phyloP scores from a whole-genome alignment of 2,329 filamentous ascomycete species.

The Colletotrichum sp. region DNA sequence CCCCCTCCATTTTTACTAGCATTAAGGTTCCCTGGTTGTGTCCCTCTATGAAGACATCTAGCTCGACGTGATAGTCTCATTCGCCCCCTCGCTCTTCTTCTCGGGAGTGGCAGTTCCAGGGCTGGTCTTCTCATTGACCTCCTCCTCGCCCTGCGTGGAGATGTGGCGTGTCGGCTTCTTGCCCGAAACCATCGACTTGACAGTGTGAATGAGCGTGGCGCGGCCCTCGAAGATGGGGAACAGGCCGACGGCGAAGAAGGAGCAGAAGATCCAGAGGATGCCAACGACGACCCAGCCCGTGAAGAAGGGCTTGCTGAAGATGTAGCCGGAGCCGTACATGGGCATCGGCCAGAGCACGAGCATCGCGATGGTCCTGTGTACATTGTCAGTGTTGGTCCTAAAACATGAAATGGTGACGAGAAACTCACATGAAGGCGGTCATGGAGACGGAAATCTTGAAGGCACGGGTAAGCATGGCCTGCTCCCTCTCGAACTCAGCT shows the following conservation, averaged over 20 bases:
- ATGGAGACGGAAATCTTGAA: slow-evolving; percentile 52
- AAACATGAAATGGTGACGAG: fast-evolving
- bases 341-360: slow-evolving; percentile 92
- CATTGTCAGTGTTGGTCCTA: not conserved
- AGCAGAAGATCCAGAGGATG: slow-evolving; percentile 82
- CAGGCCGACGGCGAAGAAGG: slow-evolving; percentile 74
- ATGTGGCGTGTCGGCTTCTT: slow-evolving; percentile 29
- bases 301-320: slow-evolving; percentile 84
- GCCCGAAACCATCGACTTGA: slow-evolving; percentile 62
- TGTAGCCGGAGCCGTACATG: slow-evolving; percentile 82
- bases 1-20: fast-evolving
- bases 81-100: not conserved
- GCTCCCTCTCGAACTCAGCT: slow-evolving; percentile 47
- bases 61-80: not conserved
- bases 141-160: slow-evolving; percentile 19
- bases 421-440: slow-evolving; percentile 52
- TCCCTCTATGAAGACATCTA: not conserved
- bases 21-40: not conserved
- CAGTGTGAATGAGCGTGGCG: slow-evolving; percentile 65
- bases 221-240: slow-evolving; percentile 85
- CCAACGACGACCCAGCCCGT: slow-evolving; percentile 80
- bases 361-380: slow-evolving; percentile 63
- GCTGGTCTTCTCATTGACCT: slow-evolving; percentile 14
- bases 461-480: slow-evolving; percentile 56
- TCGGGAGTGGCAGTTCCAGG: slow-evolving; percentile 8